Base-by-base conservation (phyloP, 2,329 filamentous ascomycete genomes). In the Fusarium transvaalense region DNA sequence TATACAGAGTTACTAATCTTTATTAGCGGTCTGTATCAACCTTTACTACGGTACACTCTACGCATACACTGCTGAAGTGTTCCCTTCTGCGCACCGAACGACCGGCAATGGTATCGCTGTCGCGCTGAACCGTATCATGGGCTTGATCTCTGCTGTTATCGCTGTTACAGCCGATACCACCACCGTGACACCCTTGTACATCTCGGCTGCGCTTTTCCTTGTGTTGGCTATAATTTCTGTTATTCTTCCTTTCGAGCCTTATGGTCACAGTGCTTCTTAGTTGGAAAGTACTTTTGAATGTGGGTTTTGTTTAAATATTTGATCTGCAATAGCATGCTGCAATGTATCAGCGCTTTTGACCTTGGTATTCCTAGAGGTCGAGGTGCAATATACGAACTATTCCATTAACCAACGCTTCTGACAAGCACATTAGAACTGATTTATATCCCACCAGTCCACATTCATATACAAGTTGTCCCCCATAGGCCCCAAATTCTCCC, bases 71-170 rank as follows among this genome's bases (percentile, higher is more conserved):
- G 84, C 87, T 25, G 84, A 89, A 75, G 85, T 88, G 0, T 80
- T 92, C 3, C 90, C 90, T 0, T 89, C 85, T 43, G 90, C 90
- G 1, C 91, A 94, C 72, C 84, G 91, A 4, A 90, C 90, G 0
- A 94, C 91, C 0, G 91, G 91, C 13, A 93, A 92, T 73, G 91
- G 90, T 2, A 85, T 93, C 42, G 87, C 89, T 0, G 91, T 93
- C 32, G 89, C 86, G 0, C 88, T 86, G 65, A 93, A 93, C 71
- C 84, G 91, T 3, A 76, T 93, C 68, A 93, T 93, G 91, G 91
- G 91, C 3, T 91, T 93, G 43, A 71, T 93, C 54, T 89, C 87
- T 12, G 90, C 91, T 0, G 84, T 93, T 10, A 87, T 93, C 32
- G 90, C 88, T 0, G 88, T 86, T 1, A 83, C 82, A 32, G 86